These are phyloP conservation scores for Colletotrichum chrysophilum DNA, from an alignment of 2,329 filamentous ascomycete genomes.

Conservation along the genomic window DNA sequence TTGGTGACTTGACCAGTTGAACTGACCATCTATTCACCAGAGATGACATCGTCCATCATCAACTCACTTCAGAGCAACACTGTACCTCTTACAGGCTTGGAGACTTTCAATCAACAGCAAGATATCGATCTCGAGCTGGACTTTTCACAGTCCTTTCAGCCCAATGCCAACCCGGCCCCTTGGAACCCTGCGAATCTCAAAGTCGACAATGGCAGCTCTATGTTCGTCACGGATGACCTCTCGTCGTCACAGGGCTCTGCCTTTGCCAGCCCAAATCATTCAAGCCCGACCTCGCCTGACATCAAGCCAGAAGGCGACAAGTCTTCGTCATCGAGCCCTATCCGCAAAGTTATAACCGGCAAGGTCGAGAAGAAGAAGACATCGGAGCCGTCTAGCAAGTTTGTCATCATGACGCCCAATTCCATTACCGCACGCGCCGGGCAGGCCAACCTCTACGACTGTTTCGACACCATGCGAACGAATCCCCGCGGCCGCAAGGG, in stretches of 20 bases:
- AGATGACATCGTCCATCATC: slow-evolving; percentile 32
- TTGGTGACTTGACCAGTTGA: not conserved
- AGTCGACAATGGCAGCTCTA: slow-evolving; percentile 32
- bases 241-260: slow-evolving; percentile 36
- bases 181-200: slow-evolving; percentile 47
- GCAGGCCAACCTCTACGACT: slow-evolving; percentile 58
- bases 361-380: slow-evolving; percentile 53
- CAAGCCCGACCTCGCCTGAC: slow-evolving; percentile 28
- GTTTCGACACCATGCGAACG: slow-evolving; percentile 57
- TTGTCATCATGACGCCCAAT: slow-evolving; percentile 61
- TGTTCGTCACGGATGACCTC: slow-evolving; percentile 43
- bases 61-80: slow-evolving; percentile 33
- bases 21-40: slow-evolving; percentile 22
- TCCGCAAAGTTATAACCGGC: slow-evolving; percentile 47
- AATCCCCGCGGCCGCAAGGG: slow-evolving; percentile 63
- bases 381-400: slow-evolving; percentile 38
- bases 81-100: slow-evolving; percentile 27
- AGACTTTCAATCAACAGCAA: slow-evolving; percentile 29
- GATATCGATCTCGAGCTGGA: slow-evolving; percentile 40
- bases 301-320: slow-evolving; percentile 31
- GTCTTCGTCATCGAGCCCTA: slow-evolving; percentile 35
- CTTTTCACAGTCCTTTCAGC: slow-evolving; percentile 37
- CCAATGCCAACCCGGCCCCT: slow-evolving; percentile 37
- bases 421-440: slow-evolving; percentile 57
- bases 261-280: slow-evolving; percentile 29